phyloP scores from a whole-genome alignment of 2,329 filamentous ascomycete species.

The Penicillium olsonii region DNA sequence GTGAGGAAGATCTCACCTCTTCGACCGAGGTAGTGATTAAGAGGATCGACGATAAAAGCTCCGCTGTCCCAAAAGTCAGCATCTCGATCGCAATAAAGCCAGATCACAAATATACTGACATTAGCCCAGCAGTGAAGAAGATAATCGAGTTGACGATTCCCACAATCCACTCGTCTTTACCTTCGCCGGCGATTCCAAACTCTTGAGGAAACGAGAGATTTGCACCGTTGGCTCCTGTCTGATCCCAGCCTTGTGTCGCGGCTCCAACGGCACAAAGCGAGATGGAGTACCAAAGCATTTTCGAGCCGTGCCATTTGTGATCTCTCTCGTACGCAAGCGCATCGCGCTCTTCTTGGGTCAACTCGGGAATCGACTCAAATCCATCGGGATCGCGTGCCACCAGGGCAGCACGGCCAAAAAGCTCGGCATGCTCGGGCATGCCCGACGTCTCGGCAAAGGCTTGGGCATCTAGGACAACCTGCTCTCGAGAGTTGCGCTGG shows the following conservation, averaged over 20 bases:
- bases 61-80: constrained; percentile 38
- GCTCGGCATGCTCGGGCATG: constrained; percentile 39
- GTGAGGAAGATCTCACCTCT: constrained; percentile 65
- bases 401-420: constrained; percentile 40
- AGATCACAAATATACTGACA: constrained; percentile 32
- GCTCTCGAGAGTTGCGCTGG: constrained; percentile 35
- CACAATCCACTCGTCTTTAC: constrained; percentile 57
- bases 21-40: constrained; percentile 61
- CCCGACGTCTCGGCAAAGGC: constrained; percentile 30
- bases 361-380: constrained; percentile 34
- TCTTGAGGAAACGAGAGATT: constrained; percentile 51
- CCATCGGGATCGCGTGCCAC: constrained; percentile 32
- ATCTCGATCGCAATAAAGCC: constrained; percentile 36
- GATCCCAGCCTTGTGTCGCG: constrained; percentile 55
- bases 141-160: constrained; percentile 64
- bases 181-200: constrained; percentile 44
- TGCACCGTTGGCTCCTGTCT: constrained; percentile 56
- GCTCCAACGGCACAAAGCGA: constrained; percentile 52
- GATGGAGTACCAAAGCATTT: constrained; percentile 50
- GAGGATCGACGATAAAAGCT: constrained; percentile 65
- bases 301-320: constrained; percentile 51
- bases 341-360: constrained; percentile 44
- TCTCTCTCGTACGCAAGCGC: constrained; percentile 47
- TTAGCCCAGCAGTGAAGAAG: constrained; percentile 36
- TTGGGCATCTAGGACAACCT: constrained; percentile 35